A percentile compares a stretch with the other conserved stretches of the same genome.
These are phyloP conservation scores for Rhodotorula sphaerocarpa DNA, from an alignment of 768 basidiomycete species.

Conservation along the genomic window DNA sequence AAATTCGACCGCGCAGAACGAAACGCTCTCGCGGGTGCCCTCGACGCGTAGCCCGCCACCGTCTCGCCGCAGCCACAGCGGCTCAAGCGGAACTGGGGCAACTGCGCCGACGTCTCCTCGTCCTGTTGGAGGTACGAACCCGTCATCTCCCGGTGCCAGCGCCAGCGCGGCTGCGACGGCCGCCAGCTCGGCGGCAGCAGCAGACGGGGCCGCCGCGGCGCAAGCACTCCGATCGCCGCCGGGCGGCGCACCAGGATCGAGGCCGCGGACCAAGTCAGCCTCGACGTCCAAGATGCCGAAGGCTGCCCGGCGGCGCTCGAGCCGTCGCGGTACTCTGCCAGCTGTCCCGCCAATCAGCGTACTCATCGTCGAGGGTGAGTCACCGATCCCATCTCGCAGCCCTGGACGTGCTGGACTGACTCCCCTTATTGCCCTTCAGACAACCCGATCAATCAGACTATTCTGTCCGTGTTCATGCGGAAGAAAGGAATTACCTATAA, in stretches of 20 bases:
- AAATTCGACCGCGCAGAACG: neutral
- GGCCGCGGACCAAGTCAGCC: neutral
- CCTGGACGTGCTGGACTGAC: no score
- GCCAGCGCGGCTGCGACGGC: neutral
- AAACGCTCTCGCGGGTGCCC: neutral
- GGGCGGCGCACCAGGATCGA: neutral
- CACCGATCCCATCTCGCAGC: no score
- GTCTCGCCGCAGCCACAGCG: slow-evolving; percentile 2
- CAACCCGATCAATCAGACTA: slow-evolving; percentile 97
- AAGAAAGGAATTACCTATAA: slow-evolving; percentile 93
- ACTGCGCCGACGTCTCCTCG: neutral
- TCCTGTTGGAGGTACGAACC: neutral
- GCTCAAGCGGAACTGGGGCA: slow-evolving; percentile 9
- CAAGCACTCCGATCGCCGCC: slow-evolving; percentile 2
- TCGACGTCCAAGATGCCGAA: slow-evolving; percentile 13
- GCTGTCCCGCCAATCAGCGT: slow-evolving; percentile 89
- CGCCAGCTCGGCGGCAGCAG: neutral
- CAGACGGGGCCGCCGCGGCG: slow-evolving; percentile 6
- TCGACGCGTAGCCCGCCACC: neutral
- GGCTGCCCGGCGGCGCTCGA: slow-evolving; percentile 7
- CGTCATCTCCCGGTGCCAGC: slow-evolving; percentile 10
- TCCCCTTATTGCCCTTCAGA: no score
- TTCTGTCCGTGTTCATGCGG: slow-evolving; percentile 92
- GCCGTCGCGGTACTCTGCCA: slow-evolving; percentile 18
- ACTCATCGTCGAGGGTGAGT: slow-evolving; percentile 89